These are phyloP conservation scores for Phlebiopsis flavidoalba DNA, from an alignment of 768 basidiomycete genomes.

Conservation along the genomic window DNA sequence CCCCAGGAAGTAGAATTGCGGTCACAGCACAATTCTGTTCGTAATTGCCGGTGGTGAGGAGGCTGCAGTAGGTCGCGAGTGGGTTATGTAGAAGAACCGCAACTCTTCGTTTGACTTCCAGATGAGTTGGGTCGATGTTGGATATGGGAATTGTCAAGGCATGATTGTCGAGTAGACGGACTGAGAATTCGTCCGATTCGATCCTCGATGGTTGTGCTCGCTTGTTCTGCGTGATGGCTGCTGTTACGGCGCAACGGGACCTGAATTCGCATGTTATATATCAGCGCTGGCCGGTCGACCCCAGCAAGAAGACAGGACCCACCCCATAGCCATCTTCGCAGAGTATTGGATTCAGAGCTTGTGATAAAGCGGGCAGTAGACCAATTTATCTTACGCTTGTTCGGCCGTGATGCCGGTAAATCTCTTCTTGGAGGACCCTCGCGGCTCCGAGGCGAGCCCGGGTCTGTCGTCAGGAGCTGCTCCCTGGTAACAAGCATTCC, in stretches of 20 bases:
- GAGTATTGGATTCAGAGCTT: no score
- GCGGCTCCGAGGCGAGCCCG: no score
- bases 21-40: conserved; percentile 10
- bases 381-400: no score
- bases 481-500: no score
- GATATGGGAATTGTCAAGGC: conserved; percentile 1
- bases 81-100: conserved; percentile 5
- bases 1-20: conserved; percentile 2
- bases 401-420: no score
- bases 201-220: conserved; percentile 4
- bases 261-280: not conserved
- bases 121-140: conserved; percentile 7
- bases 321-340: not conserved
- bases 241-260: not conserved
- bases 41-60: conserved; percentile 4
- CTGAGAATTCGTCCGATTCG: conserved; percentile 6
- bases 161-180: not conserved
- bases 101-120: not conserved
- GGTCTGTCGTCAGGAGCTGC: no score
- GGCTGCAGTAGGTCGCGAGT: conserved; percentile 2
- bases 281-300: no score
- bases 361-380: no score
- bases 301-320: not conserved
- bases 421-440: no score
- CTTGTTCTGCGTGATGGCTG: not conserved